Evolutionary conservation across 2,329 filamentous ascomycete species (phyloP).

Genomic region (Dothidotthia symphoricarpi): DNA sequence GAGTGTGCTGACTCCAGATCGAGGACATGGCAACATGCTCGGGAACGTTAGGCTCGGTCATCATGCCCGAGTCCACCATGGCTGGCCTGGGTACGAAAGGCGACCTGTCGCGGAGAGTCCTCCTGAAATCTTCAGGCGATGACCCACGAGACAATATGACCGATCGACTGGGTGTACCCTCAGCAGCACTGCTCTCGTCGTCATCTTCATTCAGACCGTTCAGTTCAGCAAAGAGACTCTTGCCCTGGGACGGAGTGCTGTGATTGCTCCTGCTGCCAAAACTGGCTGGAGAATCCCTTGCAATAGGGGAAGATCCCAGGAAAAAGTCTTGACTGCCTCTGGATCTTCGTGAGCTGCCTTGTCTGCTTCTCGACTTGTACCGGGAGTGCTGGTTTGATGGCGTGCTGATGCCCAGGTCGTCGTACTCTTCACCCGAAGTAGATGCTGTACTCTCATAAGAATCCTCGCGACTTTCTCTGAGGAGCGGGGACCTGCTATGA

Average conservation of each 20-base stretch:
- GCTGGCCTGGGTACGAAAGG: constrained; percentile 29
- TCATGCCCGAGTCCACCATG: constrained; percentile 62
- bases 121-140: constrained; percentile 30
- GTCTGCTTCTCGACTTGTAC: constrained; percentile 69
- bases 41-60: constrained; percentile 60
- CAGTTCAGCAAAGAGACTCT: constrained; percentile 89
- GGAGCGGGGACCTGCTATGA: constrained; percentile 44
- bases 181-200: constrained; percentile 47
- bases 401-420: constrained; percentile 62
- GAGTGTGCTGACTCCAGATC: constrained; percentile 30
- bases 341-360: constrained; percentile 55
- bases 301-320: constrained; percentile 60
- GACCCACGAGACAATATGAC: constrained; percentile 34
- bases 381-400: constrained; percentile 63
- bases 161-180: constrained; percentile 39
- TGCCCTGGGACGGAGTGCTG: constrained; percentile 54
- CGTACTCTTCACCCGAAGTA: constrained; percentile 74
- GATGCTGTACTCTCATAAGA: constrained; percentile 88
- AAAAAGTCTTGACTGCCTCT: constrained; percentile 59
- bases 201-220: constrained; percentile 75
- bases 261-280: constrained; percentile 48
- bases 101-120: constrained; percentile 20
- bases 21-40: constrained; percentile 30
- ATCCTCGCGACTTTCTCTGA: constrained; percentile 56
- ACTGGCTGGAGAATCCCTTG: constrained; percentile 54